Base-by-base conservation (phyloP, 495 filamentous ascomycete genomes). In the Cercophora sp. region DNA sequence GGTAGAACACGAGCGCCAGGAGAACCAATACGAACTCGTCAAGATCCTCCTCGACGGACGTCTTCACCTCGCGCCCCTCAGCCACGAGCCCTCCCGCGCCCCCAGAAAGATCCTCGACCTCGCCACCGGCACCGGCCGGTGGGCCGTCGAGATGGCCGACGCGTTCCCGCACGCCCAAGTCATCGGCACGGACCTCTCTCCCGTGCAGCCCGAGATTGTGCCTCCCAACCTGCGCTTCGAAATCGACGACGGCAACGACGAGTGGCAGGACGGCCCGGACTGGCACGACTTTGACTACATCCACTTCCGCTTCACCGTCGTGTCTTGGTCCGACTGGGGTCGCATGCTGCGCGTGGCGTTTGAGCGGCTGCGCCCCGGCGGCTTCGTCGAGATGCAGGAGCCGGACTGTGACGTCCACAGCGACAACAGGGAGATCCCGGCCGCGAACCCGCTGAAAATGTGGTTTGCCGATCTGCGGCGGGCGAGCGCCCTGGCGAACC, bases 181-280 rank as follows among this genome's bases (percentile, higher is more conserved):
- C 23, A 25, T 61, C 0, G 61, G 63, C 36, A 37, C 62, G 15
- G 62, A 64, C 48, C 67, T 83, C 5, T 80, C 77, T 47, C 74
- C 80, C 5, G 65, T 72, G 48, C 72, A 75, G 35, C 70, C 70
- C 2, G 13, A 48, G 9, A 16, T 58, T 67, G 46, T 48, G n/a
- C 65, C 58, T 1, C 67, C 64, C 5, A 70, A 72, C 51, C 52
- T 69, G 18, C 15, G 42, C 49, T 76, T 65, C 60, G 57, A 68
- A 22, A 64, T 76, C 37, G 73, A 76, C 41, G 73, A 76, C 35
- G 46, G 46, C 31, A 48, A 48, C 31, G 46, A 48, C 3, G 46
- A 48, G 11, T 48, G 46, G 46, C 46, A 48, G 31, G 9, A 35
- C 1, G 46, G 46, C 18, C 4, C 4, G 2, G 46, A 48, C 31